Percentiles rank a stretch among this genome's conserved stretches.
phyloP scores from a whole-genome alignment of 352 stramenopile species.

The Globisporangium cystogenes region DNA sequence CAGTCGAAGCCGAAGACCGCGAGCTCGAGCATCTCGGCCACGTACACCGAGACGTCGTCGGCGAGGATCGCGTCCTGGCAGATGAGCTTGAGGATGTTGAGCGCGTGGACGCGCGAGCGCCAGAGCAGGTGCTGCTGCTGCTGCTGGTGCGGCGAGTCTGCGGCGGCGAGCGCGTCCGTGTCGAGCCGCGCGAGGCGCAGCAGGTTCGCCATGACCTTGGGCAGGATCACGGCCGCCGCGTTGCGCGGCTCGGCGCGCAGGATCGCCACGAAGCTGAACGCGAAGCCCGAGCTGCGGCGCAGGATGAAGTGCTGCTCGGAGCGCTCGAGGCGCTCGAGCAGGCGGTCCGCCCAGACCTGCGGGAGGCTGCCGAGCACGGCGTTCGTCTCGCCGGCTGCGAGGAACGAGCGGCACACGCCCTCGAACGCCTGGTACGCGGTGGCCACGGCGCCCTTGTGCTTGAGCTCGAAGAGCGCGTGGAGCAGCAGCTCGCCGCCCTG shows the following conservation, averaged over 20 bases:
- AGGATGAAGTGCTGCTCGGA: slow-evolving; percentile 87
- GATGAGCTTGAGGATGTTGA: slow-evolving; percentile 91
- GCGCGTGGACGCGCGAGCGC: slow-evolving; percentile 75
- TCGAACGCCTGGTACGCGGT: slow-evolving; percentile 82
- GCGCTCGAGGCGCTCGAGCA: slow-evolving; percentile 69
- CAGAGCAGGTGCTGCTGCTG: slow-evolving; percentile 51
- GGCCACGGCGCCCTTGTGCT: slow-evolving; percentile 86
- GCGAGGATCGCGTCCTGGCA: slow-evolving; percentile 84
- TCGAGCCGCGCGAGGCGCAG: slow-evolving; percentile 58
- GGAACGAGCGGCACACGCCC: slow-evolving; percentile 74
- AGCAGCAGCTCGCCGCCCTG: slow-evolving; percentile 65
- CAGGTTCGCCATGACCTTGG: slow-evolving; percentile 64
- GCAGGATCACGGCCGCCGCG: slow-evolving; percentile 66
- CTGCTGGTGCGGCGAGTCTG: slow-evolving; percentile 9
- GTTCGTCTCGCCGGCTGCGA: slow-evolving; percentile 59
- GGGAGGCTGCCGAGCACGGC: slow-evolving; percentile 44
- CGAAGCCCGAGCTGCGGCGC: slow-evolving; percentile 83
- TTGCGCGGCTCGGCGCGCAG: slow-evolving; percentile 83
- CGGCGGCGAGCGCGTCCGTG: slow-evolving; percentile 37
- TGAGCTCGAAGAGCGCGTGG: slow-evolving; percentile 81
- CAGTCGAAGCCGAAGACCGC: slow-evolving; percentile 83
- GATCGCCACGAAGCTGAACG: slow-evolving; percentile 85
- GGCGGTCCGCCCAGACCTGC: slow-evolving; percentile 62
- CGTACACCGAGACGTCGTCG: slow-evolving; percentile 76
- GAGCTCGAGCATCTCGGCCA: slow-evolving; percentile 83